Base-by-base conservation (phyloP, 768 basidiomycete species). In the Sutorius australiensis region DNA sequence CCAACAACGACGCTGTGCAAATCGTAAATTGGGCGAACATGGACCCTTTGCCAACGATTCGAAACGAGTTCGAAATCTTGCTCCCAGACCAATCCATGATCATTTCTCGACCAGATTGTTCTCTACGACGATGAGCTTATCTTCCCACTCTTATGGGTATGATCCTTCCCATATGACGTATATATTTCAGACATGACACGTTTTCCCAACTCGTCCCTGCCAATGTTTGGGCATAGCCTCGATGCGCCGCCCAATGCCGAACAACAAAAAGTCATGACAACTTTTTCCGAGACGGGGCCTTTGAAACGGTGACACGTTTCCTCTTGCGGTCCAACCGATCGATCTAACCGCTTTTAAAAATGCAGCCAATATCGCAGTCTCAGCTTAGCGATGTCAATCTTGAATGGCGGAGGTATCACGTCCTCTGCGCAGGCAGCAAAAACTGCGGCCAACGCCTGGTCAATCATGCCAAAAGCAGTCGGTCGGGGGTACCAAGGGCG, bases 171-270 rank as follows among this genome's bases (percentile, higher is more conserved):
- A 14, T 13, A 57, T 60, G 59, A 61, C 59, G 39, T 54, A 50
- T 47, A 11, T 24, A n/a, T 28, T 50, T 49, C 27, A 58, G 60
- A 45, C 60, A 31, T 17, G 34, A 49, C 40, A 38, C 34, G 12
- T 28, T 37, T 32, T 37, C 14, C 30, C 28, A 30, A 12, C 27
- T 10, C 16, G 37, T 42, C 14, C 51, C 48, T 59, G 44, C 52
- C 60, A 49, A 58, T n/a, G 45, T 46, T 46, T 28, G 31, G 39
- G 46, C 61, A 61, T 32, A 60, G 58, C 61, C 57, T 34, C 47
- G 40, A 41, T 41, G 16, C 16, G 5, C 44, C 50, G 42, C 32
- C 16, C 17, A 50, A 43, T 48, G 28, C 50, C 48, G 38, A 36
- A 48, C 42, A 48, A 40, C 30, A 39, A 21, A 21, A 24, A 37